Base-by-base conservation (phyloP, 805 yeast species). In the Starmerella stigmatis region DNA sequence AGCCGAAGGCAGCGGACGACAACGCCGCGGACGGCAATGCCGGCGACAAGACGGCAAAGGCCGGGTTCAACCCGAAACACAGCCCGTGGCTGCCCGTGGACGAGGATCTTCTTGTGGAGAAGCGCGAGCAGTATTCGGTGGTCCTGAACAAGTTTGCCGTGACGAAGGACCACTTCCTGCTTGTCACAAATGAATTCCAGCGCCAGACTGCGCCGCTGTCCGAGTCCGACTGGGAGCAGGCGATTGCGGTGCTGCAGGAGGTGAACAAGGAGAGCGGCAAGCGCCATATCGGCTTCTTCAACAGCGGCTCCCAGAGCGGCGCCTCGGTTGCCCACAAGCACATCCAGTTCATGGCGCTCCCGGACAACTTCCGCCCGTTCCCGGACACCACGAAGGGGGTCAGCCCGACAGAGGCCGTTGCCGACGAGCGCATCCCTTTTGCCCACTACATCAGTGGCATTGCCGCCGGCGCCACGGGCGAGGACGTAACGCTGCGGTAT, bases 241-340 rank as follows among this genome's bases (percentile, higher is more conserved):
- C 81, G 5, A 75, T 75, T 58, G 59, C 73, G 4, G 66, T 83
- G 19, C 65, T 89, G 49, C 59, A 62, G 13, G 65, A 64, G 15
- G 65, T 81, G 42, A 75, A 76, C 55, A 47, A 56, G 10, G 54
- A 64, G 60, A 19, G 66, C 61, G 66, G 64, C 23, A 64, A 65
- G 29, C 70, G 74, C 46, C 80, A 83, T 70, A 69, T 88, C 60
- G 86, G 86, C 0, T 89, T 89, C 63, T 89, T 76, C 71, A 89
- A 89, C 63, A 78, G 85, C 58, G 98, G 98, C 7, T 76, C 78
- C 16, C 72, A 76, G 54, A 77, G 94, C 50, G 98, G 97, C 1
- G 94, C 95, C n/a, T 86, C 96, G 0, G 92, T 86, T 58, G 80
- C 83, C 39, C 98, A 89, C 66, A 86, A 84, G 60, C 98, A 89